Percentiles rank a stretch among this genome's conserved stretches.
Evolutionary conservation across 2,329 filamentous ascomycete genomes (phyloP).

Genomic region (Xylariaceae sp.): DNA sequence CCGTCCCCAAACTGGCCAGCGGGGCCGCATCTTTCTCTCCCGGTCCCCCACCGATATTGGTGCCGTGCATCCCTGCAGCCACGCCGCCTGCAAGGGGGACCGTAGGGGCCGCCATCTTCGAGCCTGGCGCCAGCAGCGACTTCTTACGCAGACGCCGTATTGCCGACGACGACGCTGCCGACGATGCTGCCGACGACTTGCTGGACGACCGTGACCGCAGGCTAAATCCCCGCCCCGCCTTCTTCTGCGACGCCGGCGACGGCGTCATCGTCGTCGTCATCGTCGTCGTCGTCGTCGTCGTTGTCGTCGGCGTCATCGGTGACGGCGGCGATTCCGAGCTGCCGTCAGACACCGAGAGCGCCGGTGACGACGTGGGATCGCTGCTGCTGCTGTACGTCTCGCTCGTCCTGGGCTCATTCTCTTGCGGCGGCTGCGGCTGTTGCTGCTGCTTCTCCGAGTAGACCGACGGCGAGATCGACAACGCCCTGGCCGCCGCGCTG

Average conservation of each 20-base stretch:
- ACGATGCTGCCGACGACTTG: conserved; percentile 10
- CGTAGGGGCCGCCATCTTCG: no score
- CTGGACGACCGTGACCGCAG: conserved; percentile 19
- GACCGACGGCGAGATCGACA: conserved; percentile 23
- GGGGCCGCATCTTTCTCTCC: no score
- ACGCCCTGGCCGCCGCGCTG: conserved; percentile 12
- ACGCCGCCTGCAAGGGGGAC: no score
- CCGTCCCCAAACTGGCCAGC: no score
- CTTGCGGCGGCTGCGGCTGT: conserved; percentile 1
- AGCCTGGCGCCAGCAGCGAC: conserved; percentile 3
- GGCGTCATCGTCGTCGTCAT: background rate
- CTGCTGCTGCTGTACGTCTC: conserved; percentile 21
- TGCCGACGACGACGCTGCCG: conserved; percentile 6
- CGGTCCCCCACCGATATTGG: no score
- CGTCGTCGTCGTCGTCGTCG: background rate
- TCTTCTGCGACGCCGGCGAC: conserved; percentile 9
- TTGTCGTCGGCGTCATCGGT: conserved; percentile 22
- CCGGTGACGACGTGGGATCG: conserved; percentile 17
- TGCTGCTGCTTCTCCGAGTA: conserved; percentile 21
- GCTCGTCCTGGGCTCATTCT: no score
- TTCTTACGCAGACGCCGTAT: conserved; percentile 22
- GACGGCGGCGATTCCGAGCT: conserved; percentile 19
- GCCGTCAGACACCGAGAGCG: conserved; percentile 21
- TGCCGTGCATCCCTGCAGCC: no score
- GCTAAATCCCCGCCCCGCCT: conserved; percentile 21